Base-by-base conservation (phyloP, 2,329 filamentous ascomycete genomes). In the Fusarium liriodendri region DNA sequence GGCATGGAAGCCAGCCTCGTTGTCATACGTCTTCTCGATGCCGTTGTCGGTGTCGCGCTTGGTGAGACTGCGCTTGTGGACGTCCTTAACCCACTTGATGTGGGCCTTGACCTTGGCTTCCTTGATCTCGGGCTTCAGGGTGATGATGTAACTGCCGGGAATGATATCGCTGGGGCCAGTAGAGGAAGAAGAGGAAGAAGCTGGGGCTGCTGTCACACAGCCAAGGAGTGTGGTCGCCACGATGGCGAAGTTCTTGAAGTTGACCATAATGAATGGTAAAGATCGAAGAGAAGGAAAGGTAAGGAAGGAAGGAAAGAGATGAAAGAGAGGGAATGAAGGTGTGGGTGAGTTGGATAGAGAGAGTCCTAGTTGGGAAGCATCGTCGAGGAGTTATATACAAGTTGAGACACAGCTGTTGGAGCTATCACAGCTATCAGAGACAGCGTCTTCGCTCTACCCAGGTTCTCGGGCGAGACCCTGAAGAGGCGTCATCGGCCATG, bases 121-220 rank as follows among this genome's bases (percentile, higher is more conserved):
- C 61, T 81, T 81, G 73, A 84, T 83, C 59, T 84, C 85, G 70
- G 83, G 82, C 80, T 91, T 89, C 81, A 91, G 90, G 60, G 91
- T 89, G 37, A 92, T 86, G 74, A 92, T 91, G 82, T 90, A 92
- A 63, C 85, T 86, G 72, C 80, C 82, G 50, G 83, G 76, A 52
- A 85, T 76, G 50, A 82, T 62, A 20, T 71, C 40, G 22, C 66
- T 64, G 55, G 35, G 33, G 35, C 35, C 55, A 37, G 59, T 74
- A 22, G 73, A 69, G 29, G 75, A 65, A 27, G 69, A 61, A 20
- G 58, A 62, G 38, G 45, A 50, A 10, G 58, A 73, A 25, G 67
- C 65, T 20, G 72, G 71, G 20, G 75, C 75, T 14, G 77, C 71
- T 55, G 73, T 20, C 20, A 69, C 70, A 42, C 58, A 71, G 47